Percentiles rank a stretch among this genome's conserved stretches.
Evolutionary conservation across 164 flowering plant genomes (phyloP).

Genomic region (Malania oleifera): DNA sequence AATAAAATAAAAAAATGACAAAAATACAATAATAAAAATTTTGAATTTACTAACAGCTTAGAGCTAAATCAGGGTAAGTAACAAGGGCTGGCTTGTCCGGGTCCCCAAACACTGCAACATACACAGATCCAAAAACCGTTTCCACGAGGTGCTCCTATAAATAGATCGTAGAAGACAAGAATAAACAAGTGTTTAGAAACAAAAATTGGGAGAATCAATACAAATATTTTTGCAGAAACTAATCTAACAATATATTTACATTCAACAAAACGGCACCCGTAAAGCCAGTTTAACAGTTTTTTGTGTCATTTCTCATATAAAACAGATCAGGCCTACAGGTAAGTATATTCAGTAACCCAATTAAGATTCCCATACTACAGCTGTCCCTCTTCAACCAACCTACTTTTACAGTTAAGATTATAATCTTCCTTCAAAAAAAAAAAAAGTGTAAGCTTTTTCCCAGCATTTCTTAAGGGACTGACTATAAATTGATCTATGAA

Average conservation of each 20-base stretch:
- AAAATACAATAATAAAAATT: not conserved
- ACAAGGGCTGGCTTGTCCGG: slow-evolving; percentile 63
- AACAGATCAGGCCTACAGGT: slow-evolving; percentile 4
- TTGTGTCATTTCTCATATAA: too few relatives aligned
- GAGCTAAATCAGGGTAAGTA: slow-evolving; percentile 68
- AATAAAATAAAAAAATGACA: not conserved
- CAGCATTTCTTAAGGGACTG: not conserved
- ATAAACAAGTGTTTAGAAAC: not conserved
- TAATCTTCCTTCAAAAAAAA: not conserved
- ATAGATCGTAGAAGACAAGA: not conserved
- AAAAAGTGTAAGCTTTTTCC: not conserved
- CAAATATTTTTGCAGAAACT: not conserved
- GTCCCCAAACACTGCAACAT: slow-evolving; percentile 60
- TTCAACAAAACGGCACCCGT: not conserved
- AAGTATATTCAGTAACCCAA: not conserved
- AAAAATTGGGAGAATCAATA: not conserved
- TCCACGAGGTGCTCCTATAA: slow-evolving; percentile 46
- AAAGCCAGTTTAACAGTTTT: not conserved
- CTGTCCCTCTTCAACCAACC: slow-evolving; percentile 1
- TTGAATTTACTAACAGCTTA: slow-evolving; percentile 43
- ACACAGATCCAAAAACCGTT: slow-evolving; percentile 45
- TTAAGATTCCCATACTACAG: not conserved
- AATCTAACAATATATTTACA: not conserved
- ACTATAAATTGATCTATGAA: not conserved
- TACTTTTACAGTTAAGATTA: not conserved